phyloP scores from a whole-genome alignment of 2,329 filamentous ascomycete genomes.

The Chaetomium sp. region DNA sequence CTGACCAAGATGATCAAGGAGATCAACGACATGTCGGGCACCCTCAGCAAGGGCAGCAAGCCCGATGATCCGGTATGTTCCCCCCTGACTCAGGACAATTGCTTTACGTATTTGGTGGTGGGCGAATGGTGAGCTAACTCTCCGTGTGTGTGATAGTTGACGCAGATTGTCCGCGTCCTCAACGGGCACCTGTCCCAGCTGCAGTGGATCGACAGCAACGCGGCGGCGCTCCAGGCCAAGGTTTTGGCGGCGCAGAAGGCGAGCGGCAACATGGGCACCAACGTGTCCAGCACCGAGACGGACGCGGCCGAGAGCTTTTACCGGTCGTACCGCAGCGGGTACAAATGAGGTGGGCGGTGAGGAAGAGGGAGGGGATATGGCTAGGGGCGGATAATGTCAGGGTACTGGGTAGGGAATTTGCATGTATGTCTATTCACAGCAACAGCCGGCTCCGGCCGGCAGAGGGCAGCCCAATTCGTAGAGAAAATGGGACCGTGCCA shows the following conservation, averaged over 20 bases:
- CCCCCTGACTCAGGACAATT: conserved; percentile 7
- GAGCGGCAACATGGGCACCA: conserved; percentile 61
- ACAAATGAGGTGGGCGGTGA: conserved; percentile 40
- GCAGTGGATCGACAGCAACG: conserved; percentile 89
- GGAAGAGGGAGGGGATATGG: background rate
- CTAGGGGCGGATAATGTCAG: conserved; percentile 10
- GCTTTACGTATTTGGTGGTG: background rate
- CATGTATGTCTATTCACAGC: conserved; percentile 17
- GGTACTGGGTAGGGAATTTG: conserved; percentile 21
- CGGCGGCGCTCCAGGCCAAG: conserved; percentile 78
- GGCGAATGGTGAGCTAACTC: conserved; percentile 9
- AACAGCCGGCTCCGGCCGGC: background rate
- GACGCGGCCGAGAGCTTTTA: conserved; percentile 88
- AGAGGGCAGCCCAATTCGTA: background rate
- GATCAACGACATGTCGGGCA: conserved; percentile 90
- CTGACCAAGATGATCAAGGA: conserved; percentile 96
- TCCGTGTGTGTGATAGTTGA: conserved; percentile 60
- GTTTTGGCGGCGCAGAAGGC: conserved; percentile 81
- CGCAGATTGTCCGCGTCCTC: conserved; percentile 92
- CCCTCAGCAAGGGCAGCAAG: conserved; percentile 85
- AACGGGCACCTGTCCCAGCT: conserved; percentile 91
- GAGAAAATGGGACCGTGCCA: background rate
- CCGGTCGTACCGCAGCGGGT: conserved; percentile 77
- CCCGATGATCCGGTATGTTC: conserved; percentile 80
- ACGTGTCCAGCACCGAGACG: conserved; percentile 62